A percentile compares a stretch with the other conserved stretches of the same genome.
Evolutionary conservation across 768 basidiomycete species (phyloP).

Genomic region (Tephrocybe rancida): DNA sequence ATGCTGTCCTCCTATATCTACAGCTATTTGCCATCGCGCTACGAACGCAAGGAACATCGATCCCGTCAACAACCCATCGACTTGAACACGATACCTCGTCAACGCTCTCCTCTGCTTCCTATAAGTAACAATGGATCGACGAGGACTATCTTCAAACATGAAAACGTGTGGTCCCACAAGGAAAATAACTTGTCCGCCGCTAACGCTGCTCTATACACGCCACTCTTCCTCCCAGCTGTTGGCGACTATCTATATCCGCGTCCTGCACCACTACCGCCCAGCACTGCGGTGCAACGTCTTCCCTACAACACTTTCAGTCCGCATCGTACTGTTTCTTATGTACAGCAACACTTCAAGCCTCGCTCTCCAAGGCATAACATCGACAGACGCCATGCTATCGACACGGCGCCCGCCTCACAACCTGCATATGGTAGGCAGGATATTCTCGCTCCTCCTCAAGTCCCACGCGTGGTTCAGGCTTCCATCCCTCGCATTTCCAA

Average conservation of each 20-base stretch:
- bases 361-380: too few relatives aligned
- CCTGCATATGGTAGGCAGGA: too few relatives aligned
- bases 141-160: neutral
- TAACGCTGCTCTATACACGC: neutral
- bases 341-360: too few relatives aligned
- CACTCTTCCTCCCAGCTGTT: neutral
- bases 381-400: too few relatives aligned
- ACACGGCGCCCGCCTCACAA: too few relatives aligned
- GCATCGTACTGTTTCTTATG: too few relatives aligned
- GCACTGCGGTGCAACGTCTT: too few relatives aligned
- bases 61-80: neutral
- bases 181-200: neutral
- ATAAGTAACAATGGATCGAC: neutral
- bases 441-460: too few relatives aligned
- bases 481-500: conserved; percentile 12
- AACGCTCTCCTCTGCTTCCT: neutral
- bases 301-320: neutral
- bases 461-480: too few relatives aligned
- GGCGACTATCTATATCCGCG: neutral
- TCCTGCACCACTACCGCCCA: neutral
- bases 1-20: neutral
- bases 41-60: neutral
- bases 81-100: neutral
- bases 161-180: neutral
- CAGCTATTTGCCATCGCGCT: neutral